Percentiles rank a stretch among this genome's conserved stretches.
These are phyloP conservation scores for Isabelozyma pseudorhagii DNA, from an alignment of 805 yeast species.

Conservation along the genomic window DNA sequence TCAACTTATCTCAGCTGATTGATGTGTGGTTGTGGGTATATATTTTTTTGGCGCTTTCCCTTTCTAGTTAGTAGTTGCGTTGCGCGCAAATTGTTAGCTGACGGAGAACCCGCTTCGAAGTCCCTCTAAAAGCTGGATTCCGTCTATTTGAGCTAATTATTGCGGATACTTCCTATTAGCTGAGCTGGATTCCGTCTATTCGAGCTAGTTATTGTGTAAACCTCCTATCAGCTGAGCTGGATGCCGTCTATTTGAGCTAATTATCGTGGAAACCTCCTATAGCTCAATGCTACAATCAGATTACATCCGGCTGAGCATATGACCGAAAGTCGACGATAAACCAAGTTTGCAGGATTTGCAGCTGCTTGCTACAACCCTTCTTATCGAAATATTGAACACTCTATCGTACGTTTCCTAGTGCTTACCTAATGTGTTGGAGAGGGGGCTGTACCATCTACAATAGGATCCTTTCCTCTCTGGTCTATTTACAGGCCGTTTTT, in stretches of 20 bases:
- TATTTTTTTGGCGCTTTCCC: not conserved
- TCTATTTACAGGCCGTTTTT: too few species aligned
- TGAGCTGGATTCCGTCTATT: not conserved
- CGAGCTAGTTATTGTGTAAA: not conserved
- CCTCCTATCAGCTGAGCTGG: not conserved
- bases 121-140: not conserved
- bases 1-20: too few species aligned
- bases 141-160: not conserved
- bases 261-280: too few species aligned
- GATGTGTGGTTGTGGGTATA: too few species aligned
- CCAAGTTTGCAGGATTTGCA: not conserved
- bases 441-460: too few species aligned
- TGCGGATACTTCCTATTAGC: too few species aligned
- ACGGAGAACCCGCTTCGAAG: not conserved
- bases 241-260: not conserved
- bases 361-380: not conserved
- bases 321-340: too few species aligned
- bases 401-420: too few species aligned
- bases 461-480: too few species aligned
- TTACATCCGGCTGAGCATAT: too few species aligned
- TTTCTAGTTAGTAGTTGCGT: not conserved
- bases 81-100: not conserved
- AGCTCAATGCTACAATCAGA: too few species aligned
- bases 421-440: too few species aligned
- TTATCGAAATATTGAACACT: not conserved